Base-by-base conservation (phyloP, 2,329 filamentous ascomycete species). In the Berkeleyomyces basicola region DNA sequence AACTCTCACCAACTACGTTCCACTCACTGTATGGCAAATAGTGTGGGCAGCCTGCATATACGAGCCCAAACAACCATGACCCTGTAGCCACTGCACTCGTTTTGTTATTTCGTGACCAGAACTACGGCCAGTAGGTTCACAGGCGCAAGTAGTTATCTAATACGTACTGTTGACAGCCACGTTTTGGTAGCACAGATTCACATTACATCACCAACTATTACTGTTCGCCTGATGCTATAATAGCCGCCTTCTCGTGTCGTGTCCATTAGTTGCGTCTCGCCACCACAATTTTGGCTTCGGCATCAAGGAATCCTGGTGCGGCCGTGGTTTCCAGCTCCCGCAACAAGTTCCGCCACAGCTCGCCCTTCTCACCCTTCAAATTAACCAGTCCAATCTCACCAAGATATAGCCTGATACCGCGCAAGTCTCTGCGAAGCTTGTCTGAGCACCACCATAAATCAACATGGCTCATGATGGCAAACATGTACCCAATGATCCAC, bases 401-500 rank as follows among this genome's bases (percentile, higher is more conserved):
- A 11, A 70, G 44, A 61, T 67, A 68, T 5, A 68, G 36, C 3
- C 64, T 58, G 1, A 69, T 65, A 3, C 64, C 68, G 3, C 33
- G 53, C 44, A 66, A 64, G 44, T 69, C 68, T 44, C 65, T 62
- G 40, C 60, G 46, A 5, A 66, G 63, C 40, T 68, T 65, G 39
- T 59, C 37, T 39, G 46, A 53, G 59, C 51, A 64, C 68, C 69
- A 70, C 69, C 69, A 70, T 5, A 66, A 43, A 10, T 67, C 63
- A 16, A 68, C 66, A 3, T 68, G 66, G 14, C 66, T 65, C 61
- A 69, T 58, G 57, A 70, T 47, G 4, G 67, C 69, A 23, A 70
- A 65, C 65, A 68, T 68, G 23, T 67, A 69, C 11, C 66, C 66
- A 42, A 69, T 59, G 16, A 70, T 57, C 68, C 69, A 69, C 55